Conservation (phyloP, 2,329 filamentous ascomycete genomes). For the Thielaviopsis euricoi region DNA sequence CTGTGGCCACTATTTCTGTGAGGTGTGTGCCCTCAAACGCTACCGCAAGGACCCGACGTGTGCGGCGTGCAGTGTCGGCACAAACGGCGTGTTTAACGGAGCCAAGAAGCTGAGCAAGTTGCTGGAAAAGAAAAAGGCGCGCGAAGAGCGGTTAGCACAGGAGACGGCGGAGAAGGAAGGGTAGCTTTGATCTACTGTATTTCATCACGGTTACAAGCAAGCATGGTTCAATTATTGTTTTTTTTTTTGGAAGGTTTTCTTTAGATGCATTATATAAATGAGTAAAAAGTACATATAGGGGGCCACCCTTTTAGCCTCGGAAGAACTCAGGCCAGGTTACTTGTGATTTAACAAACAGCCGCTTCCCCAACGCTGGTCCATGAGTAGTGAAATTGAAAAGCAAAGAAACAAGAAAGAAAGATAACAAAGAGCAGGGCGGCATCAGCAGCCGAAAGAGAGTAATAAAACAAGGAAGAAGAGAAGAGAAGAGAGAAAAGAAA, state of each 20-base stretch:
- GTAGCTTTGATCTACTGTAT: constrained; percentile 20
- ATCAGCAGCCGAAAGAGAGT: neutral
- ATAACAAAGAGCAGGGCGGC: neutral
- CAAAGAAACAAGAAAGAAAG: constrained; percentile 1
- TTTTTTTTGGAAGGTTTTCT: neutral
- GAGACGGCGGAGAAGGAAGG: constrained; percentile 35
- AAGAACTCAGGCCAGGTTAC: neutral
- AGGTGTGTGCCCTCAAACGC: constrained; percentile 69
- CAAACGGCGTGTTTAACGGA: constrained; percentile 76
- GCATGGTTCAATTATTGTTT: constrained; percentile 18
- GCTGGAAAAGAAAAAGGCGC: constrained; percentile 53
- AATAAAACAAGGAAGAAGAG: neutral
- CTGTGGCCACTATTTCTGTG: constrained; percentile 93
- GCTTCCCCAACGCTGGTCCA: neutral
- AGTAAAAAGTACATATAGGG: neutral
- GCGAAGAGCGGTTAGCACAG: constrained; percentile 40
- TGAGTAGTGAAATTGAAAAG: neutral
- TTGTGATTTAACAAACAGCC: neutral
- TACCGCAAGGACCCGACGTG: constrained; percentile 80
- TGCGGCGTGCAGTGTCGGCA: constrained; percentile 70
- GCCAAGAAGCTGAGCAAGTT: constrained; percentile 72
- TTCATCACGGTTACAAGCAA: no score
- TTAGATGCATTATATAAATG: neutral
- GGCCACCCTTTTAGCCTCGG: neutral
- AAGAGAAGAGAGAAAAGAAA: neutral